Conservation (phyloP, 2,329 filamentous ascomycete species). For the Botrytis aclada region DNA sequence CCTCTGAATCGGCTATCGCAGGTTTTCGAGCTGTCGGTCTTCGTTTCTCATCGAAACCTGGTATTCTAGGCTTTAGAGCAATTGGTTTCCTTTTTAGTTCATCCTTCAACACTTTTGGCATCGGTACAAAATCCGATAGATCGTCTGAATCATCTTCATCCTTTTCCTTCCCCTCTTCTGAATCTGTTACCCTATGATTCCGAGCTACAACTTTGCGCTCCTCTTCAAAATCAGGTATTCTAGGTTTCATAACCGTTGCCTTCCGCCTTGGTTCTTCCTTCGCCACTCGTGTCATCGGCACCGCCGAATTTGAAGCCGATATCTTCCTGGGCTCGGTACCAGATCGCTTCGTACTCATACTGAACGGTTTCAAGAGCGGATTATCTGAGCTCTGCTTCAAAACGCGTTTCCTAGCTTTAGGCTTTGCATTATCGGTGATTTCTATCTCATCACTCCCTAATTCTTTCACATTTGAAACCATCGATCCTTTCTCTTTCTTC, state of each 20-base stretch:
- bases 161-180: slow-evolving; percentile 6
- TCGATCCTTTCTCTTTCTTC: background rate
- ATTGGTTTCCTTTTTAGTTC: background rate
- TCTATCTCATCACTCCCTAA: slow-evolving; percentile 9
- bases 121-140: slow-evolving; percentile 32
- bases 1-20: background rate
- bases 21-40: background rate
- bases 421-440: slow-evolving; percentile 10
- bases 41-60: background rate
- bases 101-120: slow-evolving; percentile 3
- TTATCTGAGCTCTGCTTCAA: slow-evolving; percentile 30
- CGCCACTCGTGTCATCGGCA: background rate
- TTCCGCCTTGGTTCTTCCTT: slow-evolving; percentile 3
- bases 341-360: background rate
- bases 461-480: slow-evolving; percentile 1
- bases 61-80: background rate
- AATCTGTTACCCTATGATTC: background rate
- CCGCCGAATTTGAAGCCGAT: background rate
- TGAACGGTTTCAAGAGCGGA: slow-evolving; percentile 29
- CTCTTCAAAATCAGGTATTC: background rate
- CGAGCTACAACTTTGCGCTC: background rate
- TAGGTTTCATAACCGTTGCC: background rate
- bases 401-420: slow-evolving; percentile 30
- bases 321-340: background rate
- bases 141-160: slow-evolving; percentile 21